Evolutionary conservation across 140 eudicot genomes (phyloP).

Genomic region (Senecio squalidus): DNA sequence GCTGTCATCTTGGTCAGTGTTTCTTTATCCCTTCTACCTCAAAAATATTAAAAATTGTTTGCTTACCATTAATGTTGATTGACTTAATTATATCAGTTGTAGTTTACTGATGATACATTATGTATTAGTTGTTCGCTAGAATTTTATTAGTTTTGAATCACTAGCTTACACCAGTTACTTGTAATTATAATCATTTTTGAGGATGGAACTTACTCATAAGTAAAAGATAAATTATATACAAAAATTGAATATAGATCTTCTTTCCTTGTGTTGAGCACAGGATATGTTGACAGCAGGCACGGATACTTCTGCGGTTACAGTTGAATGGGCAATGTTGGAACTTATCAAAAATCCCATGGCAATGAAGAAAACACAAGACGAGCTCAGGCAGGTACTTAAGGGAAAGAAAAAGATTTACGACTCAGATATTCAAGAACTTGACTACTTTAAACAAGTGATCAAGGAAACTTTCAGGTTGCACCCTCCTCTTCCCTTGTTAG

Average conservation of each 20-base stretch:
- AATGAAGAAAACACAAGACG: slow-evolving; percentile 2
- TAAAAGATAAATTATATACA: too few relatives aligned
- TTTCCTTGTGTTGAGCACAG: too few relatives aligned
- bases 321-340: slow-evolving; percentile 1
- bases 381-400: background rate
- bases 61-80: too few relatives aligned
- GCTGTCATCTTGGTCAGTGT: background rate
- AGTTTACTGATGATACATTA: too few relatives aligned
- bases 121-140: too few relatives aligned
- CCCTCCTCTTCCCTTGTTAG: slow-evolving; percentile 5
- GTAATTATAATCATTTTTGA: too few relatives aligned
- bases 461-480: slow-evolving; percentile 1
- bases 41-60: background rate
- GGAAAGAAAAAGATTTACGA: background rate
- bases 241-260: too few relatives aligned
- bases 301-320: background rate
- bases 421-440: background rate
- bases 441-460: background rate
- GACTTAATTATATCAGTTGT: too few relatives aligned
- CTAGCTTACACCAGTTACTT: too few relatives aligned
- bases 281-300: background rate
- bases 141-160: too few relatives aligned
- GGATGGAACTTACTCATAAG: too few relatives aligned
- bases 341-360: background rate
- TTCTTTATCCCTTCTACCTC: background rate